A percentile compares a stretch with the other conserved stretches of the same genome.
phyloP scores from a whole-genome alignment of 148 eudicot genomes.

The Rhododendron simsii region DNA sequence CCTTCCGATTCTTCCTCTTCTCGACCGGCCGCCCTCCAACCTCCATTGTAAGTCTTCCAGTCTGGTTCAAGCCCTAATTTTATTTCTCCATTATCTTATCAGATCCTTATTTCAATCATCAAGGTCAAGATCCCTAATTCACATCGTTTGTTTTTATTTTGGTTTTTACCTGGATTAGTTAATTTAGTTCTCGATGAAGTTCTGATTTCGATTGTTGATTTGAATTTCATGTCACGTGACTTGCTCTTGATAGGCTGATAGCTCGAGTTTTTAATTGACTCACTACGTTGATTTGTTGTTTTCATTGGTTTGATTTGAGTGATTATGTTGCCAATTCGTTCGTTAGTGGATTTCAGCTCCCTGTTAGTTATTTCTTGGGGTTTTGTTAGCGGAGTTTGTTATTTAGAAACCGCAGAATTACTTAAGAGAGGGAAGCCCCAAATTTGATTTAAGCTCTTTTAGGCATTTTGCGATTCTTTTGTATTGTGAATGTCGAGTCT shows the following conservation, averaged over 20 bases:
- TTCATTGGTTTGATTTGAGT: neutral
- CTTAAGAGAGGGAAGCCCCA: neutral
- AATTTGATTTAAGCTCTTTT: neutral
- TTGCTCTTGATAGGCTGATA: neutral
- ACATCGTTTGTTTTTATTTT: neutral
- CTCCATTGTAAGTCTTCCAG: constrained; percentile 8
- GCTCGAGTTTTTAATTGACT: neutral
- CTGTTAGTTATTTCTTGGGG: neutral
- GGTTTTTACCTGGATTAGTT: neutral
- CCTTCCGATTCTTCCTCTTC: neutral
- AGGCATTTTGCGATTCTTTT: neutral
- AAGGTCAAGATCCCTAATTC: neutral
- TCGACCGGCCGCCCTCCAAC: constrained; percentile 5
- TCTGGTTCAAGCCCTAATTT: neutral
- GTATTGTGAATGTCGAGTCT: neutral
- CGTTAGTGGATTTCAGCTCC: neutral
- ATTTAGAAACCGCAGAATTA: neutral
- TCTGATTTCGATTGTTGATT: neutral
- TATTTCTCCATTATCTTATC: neutral
- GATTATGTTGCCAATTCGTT: neutral
- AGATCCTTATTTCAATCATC: neutral
- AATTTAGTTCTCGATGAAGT: neutral
- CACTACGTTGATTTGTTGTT: neutral
- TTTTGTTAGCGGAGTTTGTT: neutral
- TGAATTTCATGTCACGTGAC: neutral